These are phyloP conservation scores for Thelonectria rubi DNA, from an alignment of 2,329 filamentous ascomycete species.

Conservation along the genomic window DNA sequence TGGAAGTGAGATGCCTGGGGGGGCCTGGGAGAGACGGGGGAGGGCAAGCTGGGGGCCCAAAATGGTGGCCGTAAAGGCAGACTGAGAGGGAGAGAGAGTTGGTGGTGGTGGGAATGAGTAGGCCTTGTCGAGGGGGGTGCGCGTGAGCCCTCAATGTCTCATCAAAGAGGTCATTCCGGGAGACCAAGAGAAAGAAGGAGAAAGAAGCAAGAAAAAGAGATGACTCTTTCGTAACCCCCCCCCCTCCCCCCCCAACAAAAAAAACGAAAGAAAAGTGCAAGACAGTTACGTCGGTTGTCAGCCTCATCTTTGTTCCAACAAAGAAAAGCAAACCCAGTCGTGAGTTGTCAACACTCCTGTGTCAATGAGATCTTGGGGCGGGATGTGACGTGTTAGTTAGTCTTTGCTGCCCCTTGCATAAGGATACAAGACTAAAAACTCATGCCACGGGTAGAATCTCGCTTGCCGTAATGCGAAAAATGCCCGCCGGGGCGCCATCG, in stretches of 20 bases:
- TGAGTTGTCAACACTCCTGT: too few species aligned
- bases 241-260: too few species aligned
- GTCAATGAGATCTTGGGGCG: background rate
- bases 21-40: constrained; percentile 3
- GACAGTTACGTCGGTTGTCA: too few species aligned
- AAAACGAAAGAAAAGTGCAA: background rate
- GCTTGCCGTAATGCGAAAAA: background rate
- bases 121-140: too few species aligned
- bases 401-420: background rate
- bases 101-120: too few species aligned
- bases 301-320: background rate
- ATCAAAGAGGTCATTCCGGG: constrained; percentile 25
- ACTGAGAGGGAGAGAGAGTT: background rate
- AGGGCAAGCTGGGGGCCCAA: constrained; percentile 11
- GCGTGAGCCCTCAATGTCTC: constrained; percentile 3
- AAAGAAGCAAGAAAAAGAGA: background rate
- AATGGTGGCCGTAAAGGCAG: constrained; percentile 7
- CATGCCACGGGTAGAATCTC: constrained; percentile 10
- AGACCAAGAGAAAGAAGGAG: background rate
- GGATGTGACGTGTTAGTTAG: background rate
- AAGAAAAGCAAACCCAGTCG: background rate
- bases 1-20: constrained; percentile 21
- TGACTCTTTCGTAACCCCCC: too few species aligned
- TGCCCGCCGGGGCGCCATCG: background rate
- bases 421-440: background rate